phyloP scores from a whole-genome alignment of 805 yeast genomes.

The Sungouiozyma intestinalis region DNA sequence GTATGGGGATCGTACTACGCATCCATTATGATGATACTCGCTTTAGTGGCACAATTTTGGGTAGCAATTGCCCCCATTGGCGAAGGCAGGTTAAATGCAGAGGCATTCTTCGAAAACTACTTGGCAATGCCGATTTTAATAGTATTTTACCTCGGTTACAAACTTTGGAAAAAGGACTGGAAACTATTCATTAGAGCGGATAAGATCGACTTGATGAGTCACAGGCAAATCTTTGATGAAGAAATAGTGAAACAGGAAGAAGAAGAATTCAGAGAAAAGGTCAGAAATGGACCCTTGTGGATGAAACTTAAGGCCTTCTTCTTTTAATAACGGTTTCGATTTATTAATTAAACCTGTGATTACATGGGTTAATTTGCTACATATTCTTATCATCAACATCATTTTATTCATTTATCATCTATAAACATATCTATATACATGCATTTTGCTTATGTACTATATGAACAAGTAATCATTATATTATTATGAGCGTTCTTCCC shows the following conservation, averaged over 20 bases:
- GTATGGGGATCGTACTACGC: slow-evolving; percentile 45
- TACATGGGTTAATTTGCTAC: background rate
- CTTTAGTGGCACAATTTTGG: slow-evolving; percentile 55
- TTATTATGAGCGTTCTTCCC: slow-evolving; percentile 40
- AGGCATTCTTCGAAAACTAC: slow-evolving; percentile 35
- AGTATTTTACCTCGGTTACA: slow-evolving; percentile 35
- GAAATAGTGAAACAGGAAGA: slow-evolving; percentile 28
- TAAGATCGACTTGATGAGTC: slow-evolving; percentile 20
- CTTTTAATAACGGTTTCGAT: background rate
- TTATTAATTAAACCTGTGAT: background rate
- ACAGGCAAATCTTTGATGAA: slow-evolving; percentile 27
- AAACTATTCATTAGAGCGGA: slow-evolving; percentile 23
- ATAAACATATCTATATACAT: background rate
- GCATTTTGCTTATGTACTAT: background rate
- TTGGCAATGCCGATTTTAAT: slow-evolving; percentile 41
- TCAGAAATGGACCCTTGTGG: slow-evolving; percentile 20
- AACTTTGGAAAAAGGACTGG: slow-evolving; percentile 38
- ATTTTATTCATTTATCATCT: background rate
- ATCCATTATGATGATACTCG: slow-evolving; percentile 37
- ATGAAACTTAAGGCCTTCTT: slow-evolving; percentile 19
- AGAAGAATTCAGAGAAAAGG: slow-evolving; percentile 20
- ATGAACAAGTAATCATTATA: no score
- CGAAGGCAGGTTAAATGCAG: slow-evolving; percentile 29
- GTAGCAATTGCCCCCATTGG: slow-evolving; percentile 50
- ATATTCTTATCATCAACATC: background rate